Base-by-base conservation (phyloP, 2,329 filamentous ascomycete species). In the Xylariaceae sp. region DNA sequence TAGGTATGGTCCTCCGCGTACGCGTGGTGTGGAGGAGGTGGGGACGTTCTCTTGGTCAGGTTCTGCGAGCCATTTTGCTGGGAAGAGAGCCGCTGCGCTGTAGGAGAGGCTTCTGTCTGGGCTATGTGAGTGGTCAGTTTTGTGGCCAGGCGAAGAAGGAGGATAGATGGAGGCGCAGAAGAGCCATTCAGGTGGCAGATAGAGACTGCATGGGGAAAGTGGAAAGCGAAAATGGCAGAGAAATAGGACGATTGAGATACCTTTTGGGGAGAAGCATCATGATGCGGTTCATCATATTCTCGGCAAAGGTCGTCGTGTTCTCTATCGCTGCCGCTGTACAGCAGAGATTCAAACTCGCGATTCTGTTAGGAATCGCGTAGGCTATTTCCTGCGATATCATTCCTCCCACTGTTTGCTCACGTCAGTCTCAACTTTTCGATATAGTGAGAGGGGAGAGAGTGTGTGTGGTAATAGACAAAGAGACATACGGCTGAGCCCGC, bases 331-430 rank as follows among this genome's bases (percentile, higher is more conserved):
- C 79, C 1, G 84, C 81, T 2, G 86, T 88, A 67, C 79, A 83
- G 56, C 85, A 70, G 3, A 89, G 76, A 33, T 73, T 78, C 16
- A 89, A 71, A 14, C 78, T 81, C 19, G 73, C 71, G 48, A 89
- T 66, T 43, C 80, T 74, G 12, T 71, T 56, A 0, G 83, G 82
- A 31, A 75, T 70, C n/a, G 75, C 68, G 59, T 71, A 74, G 18
- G 79, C 83, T 4, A 96, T 65, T 72, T 96, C 91, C 70, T 96
- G 91, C 2, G 89, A 83, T 62, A 96, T 93, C 91, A 96, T 17
- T 16, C 16, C 28, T 17, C 87, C 33, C 79, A 84, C 3, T 22
- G 6, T 49, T 28, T 28, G 22, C 22, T 28, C 22, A 28, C 22
- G 22, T 28, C 7, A 28, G 22, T 28, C 22, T 4, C 22, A 7